Evolutionary conservation across 441 rosid species (phyloP).

Genomic region (Gossypium lobatum): DNA sequence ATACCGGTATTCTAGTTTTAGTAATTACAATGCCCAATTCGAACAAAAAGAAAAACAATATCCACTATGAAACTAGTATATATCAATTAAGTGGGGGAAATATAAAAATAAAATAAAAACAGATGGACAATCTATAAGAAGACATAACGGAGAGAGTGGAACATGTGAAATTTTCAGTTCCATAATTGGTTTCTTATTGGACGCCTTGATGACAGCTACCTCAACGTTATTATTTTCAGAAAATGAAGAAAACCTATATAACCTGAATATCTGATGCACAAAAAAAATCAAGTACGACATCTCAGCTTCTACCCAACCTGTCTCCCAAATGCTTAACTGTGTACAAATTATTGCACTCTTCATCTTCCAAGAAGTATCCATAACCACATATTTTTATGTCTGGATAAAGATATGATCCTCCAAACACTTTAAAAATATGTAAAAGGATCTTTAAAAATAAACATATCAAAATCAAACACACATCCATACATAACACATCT

Average conservation of each 20-base stretch:
- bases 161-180: background rate
- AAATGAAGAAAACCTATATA: background rate
- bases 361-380: background rate
- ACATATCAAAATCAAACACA: background rate
- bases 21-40: background rate
- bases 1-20: background rate
- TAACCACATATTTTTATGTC: background rate
- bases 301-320: background rate
- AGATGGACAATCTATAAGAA: background rate
- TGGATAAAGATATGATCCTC: too few species aligned
- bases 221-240: background rate
- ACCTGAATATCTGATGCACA: background rate
- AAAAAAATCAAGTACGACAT: background rate
- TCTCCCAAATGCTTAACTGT: background rate
- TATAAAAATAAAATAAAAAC: background rate
- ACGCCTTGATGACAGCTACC: background rate
- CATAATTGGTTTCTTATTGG: background rate
- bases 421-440: too few species aligned
- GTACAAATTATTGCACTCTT: background rate
- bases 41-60: background rate
- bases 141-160: background rate
- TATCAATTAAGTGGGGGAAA: background rate
- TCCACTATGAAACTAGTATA: background rate
- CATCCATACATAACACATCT: background rate
- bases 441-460: too few species aligned